Conservation (phyloP, 352 stramenopile species). For the Peronospora destructor region DNA sequence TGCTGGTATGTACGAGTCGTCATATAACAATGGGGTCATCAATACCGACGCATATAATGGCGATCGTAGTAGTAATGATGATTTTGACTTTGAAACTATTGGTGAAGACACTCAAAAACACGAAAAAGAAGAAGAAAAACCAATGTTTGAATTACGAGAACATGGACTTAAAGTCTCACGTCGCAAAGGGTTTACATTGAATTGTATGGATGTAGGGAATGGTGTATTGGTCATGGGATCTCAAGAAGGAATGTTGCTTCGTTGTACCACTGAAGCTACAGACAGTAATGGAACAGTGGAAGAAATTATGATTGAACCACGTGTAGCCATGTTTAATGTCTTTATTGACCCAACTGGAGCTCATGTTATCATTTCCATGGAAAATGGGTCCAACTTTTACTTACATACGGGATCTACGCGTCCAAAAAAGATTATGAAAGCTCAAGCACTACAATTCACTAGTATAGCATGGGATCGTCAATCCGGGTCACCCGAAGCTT, state of each 20-base stretch:
- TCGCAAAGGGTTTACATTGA: conserved; percentile 80
- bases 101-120: conserved; percentile 25
- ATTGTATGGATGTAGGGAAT: conserved; percentile 74
- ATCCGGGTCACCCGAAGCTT: conserved; percentile 45
- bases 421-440: conserved; percentile 84
- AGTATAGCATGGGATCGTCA: conserved; percentile 82
- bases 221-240: conserved; percentile 77
- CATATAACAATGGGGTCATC: conserved; percentile 23
- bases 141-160: conserved; percentile 85
- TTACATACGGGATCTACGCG: conserved; percentile 64
- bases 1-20: conserved; percentile 33
- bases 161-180: conserved; percentile 81
- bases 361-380: conserved; percentile 80
- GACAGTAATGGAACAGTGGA: conserved; percentile 66
- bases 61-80: conserved; percentile 43
- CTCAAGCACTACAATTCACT: conserved; percentile 64
- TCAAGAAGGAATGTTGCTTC: conserved; percentile 71
- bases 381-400: conserved; percentile 86
- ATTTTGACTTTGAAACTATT: conserved; percentile 75
- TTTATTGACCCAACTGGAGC: conserved; percentile 79
- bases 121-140: conserved; percentile 60
- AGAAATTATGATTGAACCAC: conserved; percentile 87
- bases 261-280: conserved; percentile 71
- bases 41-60: conserved; percentile 23
- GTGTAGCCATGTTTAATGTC: conserved; percentile 71